Base-by-base conservation (phyloP, 2,329 filamentous ascomycete species). In the Neonectria sp. region DNA sequence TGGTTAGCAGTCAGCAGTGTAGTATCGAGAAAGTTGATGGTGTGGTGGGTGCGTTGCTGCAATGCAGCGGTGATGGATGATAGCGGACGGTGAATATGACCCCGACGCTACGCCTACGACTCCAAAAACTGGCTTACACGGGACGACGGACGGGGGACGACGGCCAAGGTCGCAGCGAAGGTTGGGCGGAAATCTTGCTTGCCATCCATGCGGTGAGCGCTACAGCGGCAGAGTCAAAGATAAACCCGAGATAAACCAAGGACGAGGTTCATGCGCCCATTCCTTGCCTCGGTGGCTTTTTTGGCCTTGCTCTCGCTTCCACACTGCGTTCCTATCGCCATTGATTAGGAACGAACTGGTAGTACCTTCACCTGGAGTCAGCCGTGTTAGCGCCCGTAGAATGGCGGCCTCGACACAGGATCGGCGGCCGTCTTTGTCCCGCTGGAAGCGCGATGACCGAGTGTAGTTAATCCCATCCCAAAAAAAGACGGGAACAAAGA, bases 81-180 rank as follows among this genome's bases (percentile, higher is more conserved):
- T 60, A 60, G 21, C 45, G 29, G 56, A 60, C 56, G 56, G 63
- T 65, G 63, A 65, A 56, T 65, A 65, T 60, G 63, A 40, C 31
- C 45, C 45, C 27, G 53, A 24, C 27, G 55, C 61, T 55, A 55
- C 48, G 24, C 48, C 49, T 55, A 55, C 40, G 24, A 59, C 55
- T 64, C 43, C n/a, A 46, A 25, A 24, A 27, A 17, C 21, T 51
- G 35, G 25, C 35, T 57, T 51, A 45, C 51, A 60, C 51, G 31
- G 15, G 17, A 12, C 17, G 37, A 13, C 33, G 37, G 15, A 17
- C 21, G n/a, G 33, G n/a, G 21, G 11, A 55, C 15, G 15, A 40
- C 35, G n/a, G 11, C 49, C 37, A 55, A 61, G 59, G 40, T 55
- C n/a, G 51, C 53, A 55, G 40, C 31, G 51, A 43, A 51, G 59